Evolutionary conservation across 2,329 filamentous ascomycete genomes (phyloP), one percentile per base, ranked within the genome.

Genomic region (Venturiaceae sp.): DNA sequence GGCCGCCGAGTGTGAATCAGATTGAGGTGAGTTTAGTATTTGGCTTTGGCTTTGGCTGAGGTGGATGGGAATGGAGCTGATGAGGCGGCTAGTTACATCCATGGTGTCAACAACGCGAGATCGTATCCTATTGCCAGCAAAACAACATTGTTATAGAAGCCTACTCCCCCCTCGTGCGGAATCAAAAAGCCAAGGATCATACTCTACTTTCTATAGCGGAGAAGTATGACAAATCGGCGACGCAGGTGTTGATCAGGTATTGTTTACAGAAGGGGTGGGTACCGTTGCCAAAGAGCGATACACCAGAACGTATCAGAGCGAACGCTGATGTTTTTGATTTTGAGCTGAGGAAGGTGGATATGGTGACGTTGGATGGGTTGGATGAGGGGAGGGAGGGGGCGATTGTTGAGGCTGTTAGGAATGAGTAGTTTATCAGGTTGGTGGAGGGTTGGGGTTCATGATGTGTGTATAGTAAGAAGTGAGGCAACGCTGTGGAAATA

Each of bases 91-190:
- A 88, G 72, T 87, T 87, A 76, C 84, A 87, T 75, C 86, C 85
- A 14, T 79, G 79, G 6, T 80, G 87, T 9, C 86, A 85, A 1
- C 86, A 90, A 74, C 80, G 87, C 64, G 84, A 89, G 61, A 82
- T 90, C 60, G 82, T 87, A 61, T 81, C 87, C 62, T 80, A 83
- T 65, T 90, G 85, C 77, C 80, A 80, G 60, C 74, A 78, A 60
- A 85, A 87, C 71, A 82, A 82, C 59, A 88, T 91, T 61, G 80
- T 88, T 66, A 74, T 90, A 67, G 85, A 88, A 63, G 86, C 87
- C 14, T 91, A 90, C 75, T 76, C 74, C 60, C 77, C 77, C 11
- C 67, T 79, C 4, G 77, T 76, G 3, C 65, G 75, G 44, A 71
- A 71, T n/a, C 73, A 69, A 2, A 74, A 77, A 55, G 76, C 76